Evolutionary conservation across 2,329 filamentous ascomycete genomes (phyloP), one percentile per base, ranked within the genome.

Genomic region (Alternaria sp.): DNA sequence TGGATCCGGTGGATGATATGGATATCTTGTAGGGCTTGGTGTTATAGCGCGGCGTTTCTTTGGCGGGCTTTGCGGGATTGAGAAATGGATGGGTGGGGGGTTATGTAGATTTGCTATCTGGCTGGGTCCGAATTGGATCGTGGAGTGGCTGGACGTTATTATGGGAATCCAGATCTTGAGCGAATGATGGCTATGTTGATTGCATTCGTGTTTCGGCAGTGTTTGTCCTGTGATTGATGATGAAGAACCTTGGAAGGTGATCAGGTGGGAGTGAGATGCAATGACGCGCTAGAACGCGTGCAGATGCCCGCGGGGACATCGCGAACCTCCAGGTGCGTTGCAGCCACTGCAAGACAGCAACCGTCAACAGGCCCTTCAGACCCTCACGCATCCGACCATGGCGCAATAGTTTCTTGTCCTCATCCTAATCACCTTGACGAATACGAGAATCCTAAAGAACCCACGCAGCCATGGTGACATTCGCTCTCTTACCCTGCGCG

Each of bases 1-100:
- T 79, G 52, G 77, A 77, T 59, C 64, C 69, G 21, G 67, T 58
- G 43, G 77, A 79, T 57, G 77, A 79, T 43, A 78, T 79, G 75
- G 77, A 80, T 54, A 74, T 80, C 47, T 66, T 80, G 67, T 79
- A 73, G 69, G 57, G 5, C 17, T 45, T 45, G 43, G 11, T 44
- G 17, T 45, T 45, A 21, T 45, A 45, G 43, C 43, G 43, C 43
- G 43, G 43, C 43, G 17, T 19, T 19, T 45, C 17, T 19, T 21
- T 19, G 17, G 17, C 11, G 11, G 17, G n/a, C 3, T 45, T 45
- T 45, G 17, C 17, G 19, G 43, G 43, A 45, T 19, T 19, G 43
- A 45, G n/a, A 69, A 30, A 26, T 6, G 36, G 44, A 30, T 56
- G 30, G 17, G 4, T 12, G 43, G 11, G 19, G 19, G 17, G 19